A percentile compares a stretch with the other conserved stretches of the same genome.
Conservation (phyloP, 73 alveolate genomes). For the Tetrahymena elliotti region DNA sequence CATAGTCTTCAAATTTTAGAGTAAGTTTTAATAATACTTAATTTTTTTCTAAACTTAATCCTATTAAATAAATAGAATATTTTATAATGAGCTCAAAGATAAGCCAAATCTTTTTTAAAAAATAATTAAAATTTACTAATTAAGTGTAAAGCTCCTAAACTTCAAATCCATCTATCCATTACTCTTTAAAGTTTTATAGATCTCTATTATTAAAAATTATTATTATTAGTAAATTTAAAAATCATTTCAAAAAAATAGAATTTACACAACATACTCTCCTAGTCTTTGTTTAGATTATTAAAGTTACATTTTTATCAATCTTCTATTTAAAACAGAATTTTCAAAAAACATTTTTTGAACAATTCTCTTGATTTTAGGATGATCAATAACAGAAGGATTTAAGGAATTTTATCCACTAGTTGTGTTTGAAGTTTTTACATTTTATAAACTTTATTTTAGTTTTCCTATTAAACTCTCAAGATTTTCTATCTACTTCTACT, state of each 20-base stretch:
- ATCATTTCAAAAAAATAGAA: no score
- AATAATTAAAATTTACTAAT: neutral
- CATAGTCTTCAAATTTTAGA: neutral
- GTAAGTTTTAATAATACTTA: neutral
- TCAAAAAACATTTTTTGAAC: neutral
- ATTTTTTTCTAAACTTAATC: neutral
- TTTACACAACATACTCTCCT: neutral
- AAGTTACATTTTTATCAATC: neutral
- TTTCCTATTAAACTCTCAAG: neutral
- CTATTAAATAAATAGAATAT: neutral
- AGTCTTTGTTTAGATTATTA: neutral
- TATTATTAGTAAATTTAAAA: no score
- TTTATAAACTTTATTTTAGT: neutral
- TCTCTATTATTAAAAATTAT: neutral
- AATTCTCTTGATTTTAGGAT: neutral
- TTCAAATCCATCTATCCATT: neutral
- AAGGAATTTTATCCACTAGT: neutral
- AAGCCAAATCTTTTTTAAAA: neutral
- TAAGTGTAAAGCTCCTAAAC: neutral
- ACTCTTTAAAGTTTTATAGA: neutral
- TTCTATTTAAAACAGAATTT: neutral
- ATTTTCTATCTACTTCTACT: neutral
- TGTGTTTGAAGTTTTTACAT: neutral
- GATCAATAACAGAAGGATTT: neutral
- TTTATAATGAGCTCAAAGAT: neutral